Percentiles rank a stretch among this genome's conserved stretches.
Evolutionary conservation across 164 flowering plant genomes (phyloP).

Genomic region (Dillenia turbinata): DNA sequence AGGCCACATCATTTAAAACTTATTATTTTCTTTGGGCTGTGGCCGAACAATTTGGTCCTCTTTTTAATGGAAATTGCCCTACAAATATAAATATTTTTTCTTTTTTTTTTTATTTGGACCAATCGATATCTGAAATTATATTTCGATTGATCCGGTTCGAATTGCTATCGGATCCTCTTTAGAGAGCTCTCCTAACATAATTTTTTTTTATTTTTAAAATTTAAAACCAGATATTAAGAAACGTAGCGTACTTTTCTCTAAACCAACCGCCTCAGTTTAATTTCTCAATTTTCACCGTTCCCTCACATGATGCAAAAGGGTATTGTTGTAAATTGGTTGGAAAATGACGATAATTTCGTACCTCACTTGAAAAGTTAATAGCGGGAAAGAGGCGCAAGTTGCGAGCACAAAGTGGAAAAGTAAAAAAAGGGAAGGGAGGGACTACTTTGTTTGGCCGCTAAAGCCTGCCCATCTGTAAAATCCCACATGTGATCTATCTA

Average conservation of each 20-base stretch:
- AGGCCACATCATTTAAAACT: too few relatives aligned
- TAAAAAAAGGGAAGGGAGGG: neutral
- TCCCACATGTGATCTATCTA: constrained; percentile 24
- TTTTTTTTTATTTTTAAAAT: constrained; percentile 1
- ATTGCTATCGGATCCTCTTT: too few relatives aligned
- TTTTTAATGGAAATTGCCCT: too few relatives aligned
- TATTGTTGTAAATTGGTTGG: constrained; percentile 5
- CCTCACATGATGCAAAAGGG: neutral
- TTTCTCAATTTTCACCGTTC: neutral
- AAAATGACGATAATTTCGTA: constrained; percentile 9
- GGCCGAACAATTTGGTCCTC: too few relatives aligned
- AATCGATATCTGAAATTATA: too few relatives aligned
- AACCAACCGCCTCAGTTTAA: neutral
- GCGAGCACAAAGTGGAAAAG: constrained; percentile 6
- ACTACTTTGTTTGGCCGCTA: constrained; percentile 5
- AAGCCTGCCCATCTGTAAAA: constrained; percentile 33
- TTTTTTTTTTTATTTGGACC: too few relatives aligned
- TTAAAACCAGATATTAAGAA: neutral
- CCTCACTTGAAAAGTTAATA: constrained; percentile 15
- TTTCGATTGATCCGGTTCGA: too few relatives aligned
- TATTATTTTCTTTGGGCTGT: too few relatives aligned
- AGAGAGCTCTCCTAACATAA: too few relatives aligned
- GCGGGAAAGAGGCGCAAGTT: constrained; percentile 23
- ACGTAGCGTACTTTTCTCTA: too few relatives aligned
- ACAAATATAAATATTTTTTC: too few relatives aligned